Base-by-base conservation (phyloP, 2,329 filamentous ascomycete genomes). In the Neofusicoccum laricinum region DNA sequence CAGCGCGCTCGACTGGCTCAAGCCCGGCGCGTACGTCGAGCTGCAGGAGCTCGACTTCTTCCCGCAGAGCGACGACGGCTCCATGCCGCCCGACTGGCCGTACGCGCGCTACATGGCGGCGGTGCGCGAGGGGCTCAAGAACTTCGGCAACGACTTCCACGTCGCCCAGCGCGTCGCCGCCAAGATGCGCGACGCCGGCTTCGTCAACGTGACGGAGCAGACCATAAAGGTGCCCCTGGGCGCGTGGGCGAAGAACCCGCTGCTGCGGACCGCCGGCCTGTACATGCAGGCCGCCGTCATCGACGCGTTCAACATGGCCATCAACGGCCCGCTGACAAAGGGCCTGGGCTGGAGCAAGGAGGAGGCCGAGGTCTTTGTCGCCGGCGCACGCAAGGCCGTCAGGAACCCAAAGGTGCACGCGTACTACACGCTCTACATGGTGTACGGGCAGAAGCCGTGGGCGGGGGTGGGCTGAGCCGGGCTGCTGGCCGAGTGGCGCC, bases 1-100 rank as follows among this genome's bases (percentile, higher is more conserved):
- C 80, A 66, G 79, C 74, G 66, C 71, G 36, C 71, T 69, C 57
- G 40, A 55, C 14, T 55, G 43, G 34, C 75, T 83, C 2, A 78
- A 76, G 62, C 81, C 81, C 0, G 81, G 80, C 5, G 82, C 81
- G 3, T 84, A 78, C 75, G 72, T 83, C 30, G 82, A 84, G 67
- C 69, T 84, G 43, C 79, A 82, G 66, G 80, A 82, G 65, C 80
- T 79, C 70, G 75, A 77, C 65, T 68, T 79, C 3, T 71, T 73
- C 1, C 68, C 77, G 0, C 72, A 70, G 25, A 80, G 77, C 51
- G 80, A 83, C 55, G 82, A 84, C 64, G 76, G 69, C 17, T 79
- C 78, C 0, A 65, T 80, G 43, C 51, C 63, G 38, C 53, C 46
- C 21, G 63, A 64, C 14, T 58, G 63, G 48, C 17, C 17, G 12